These are phyloP conservation scores for Gentiana straminea DNA, from an alignment of 257 asterid species.

Conservation along the genomic window DNA sequence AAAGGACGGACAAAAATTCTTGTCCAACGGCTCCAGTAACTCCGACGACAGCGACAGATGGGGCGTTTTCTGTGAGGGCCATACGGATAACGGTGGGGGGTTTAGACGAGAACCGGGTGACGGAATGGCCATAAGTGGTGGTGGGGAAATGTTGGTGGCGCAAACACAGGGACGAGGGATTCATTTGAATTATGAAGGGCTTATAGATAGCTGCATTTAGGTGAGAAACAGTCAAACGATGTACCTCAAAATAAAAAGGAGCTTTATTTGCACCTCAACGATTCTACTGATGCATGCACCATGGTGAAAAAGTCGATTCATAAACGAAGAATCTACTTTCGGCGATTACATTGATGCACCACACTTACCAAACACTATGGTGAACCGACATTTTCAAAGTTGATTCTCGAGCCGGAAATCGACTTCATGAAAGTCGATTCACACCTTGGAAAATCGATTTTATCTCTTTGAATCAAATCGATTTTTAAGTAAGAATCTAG, in stretches of 20 bases:
- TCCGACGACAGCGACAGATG: constrained; percentile 86
- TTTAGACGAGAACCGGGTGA: constrained; percentile 22
- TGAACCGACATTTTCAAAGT: too few species aligned
- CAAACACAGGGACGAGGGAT: constrained; percentile 34
- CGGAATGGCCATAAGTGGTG: constrained; percentile 6
- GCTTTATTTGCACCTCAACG: too few species aligned
- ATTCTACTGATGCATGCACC: too few species aligned
- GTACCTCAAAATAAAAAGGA: neutral
- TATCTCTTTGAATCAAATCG: too few species aligned
- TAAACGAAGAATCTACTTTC: too few species aligned
- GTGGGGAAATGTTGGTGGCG: constrained; percentile 24
- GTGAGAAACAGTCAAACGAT: neutral
- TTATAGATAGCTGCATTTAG: constrained; percentile 3
- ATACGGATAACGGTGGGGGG: constrained; percentile 33
- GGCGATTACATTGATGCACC: too few species aligned
- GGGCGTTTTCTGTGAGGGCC: constrained; percentile 72
- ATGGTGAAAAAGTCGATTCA: too few species aligned
- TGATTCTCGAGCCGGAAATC: too few species aligned
- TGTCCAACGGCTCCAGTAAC: constrained; percentile 95
- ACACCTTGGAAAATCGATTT: too few species aligned
- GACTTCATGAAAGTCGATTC: too few species aligned
- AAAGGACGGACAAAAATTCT: constrained; percentile 79
- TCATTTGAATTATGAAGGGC: constrained; percentile 29
- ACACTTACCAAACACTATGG: too few species aligned
- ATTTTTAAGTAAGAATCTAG: too few species aligned